Percentiles rank a stretch among this genome's conserved stretches.
phyloP scores from a whole-genome alignment of 2,329 filamentous ascomycete species.

The Pseudogymnoascus sp. region DNA sequence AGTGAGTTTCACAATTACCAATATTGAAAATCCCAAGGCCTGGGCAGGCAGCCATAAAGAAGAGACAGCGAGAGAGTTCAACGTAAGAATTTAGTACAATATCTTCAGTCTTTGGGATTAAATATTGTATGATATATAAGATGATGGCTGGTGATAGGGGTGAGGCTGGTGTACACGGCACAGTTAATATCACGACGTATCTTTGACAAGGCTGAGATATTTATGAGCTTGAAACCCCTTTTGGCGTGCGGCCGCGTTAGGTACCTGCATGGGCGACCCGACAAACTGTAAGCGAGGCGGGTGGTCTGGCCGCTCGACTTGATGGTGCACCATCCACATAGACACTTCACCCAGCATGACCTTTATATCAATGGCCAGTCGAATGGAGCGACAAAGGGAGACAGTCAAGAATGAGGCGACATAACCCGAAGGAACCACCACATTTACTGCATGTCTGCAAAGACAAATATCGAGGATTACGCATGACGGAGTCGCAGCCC shows the following conservation, averaged over 20 bases:
- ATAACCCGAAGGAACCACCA: background rate
- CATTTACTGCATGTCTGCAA: background rate
- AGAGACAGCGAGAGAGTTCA: background rate
- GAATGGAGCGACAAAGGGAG: conserved; percentile 1
- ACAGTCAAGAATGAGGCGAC: background rate
- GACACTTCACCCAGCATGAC: conserved; percentile 3
- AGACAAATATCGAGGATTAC: background rate
- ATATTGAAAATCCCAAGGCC: background rate
- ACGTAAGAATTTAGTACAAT: background rate
- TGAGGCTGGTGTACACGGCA: background rate
- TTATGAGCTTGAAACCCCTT: background rate
- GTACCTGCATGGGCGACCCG: conserved; percentile 7
- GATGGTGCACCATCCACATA: background rate
- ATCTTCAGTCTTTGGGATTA: no score
- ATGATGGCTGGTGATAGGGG: background rate
- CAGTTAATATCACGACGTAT: background rate
- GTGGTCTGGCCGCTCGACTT: conserved; percentile 7
- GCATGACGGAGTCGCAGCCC: background rate
- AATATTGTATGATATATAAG: background rate
- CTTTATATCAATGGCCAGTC: background rate
- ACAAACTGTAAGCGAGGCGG: conserved; percentile 4
- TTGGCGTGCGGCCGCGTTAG: background rate
- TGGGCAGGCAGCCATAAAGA: background rate
- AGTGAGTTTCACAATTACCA: background rate
- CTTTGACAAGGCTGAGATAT: conserved; percentile 2